Conservation (phyloP, 495 filamentous ascomycete genomes). For the Xylaria palmicola region DNA sequence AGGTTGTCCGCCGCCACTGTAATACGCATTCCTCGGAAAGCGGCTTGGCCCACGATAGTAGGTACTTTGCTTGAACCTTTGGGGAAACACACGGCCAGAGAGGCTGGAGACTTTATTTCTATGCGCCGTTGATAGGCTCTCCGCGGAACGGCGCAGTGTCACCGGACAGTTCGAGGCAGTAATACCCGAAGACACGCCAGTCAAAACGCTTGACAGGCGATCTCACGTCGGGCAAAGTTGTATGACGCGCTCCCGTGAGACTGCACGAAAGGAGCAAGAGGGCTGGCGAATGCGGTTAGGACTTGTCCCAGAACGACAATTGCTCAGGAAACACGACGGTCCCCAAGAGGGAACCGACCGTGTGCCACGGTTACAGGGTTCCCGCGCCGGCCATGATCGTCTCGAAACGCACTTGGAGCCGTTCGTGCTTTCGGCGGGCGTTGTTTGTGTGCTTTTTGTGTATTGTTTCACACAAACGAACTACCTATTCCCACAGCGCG, state of each 20-base stretch:
- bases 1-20: not conserved
- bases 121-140: not conserved
- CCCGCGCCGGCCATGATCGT: slow-evolving; percentile 24
- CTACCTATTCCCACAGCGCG: not conserved
- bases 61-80: not conserved
- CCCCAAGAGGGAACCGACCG: slow-evolving; percentile 21
- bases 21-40: not conserved
- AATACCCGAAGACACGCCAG: slow-evolving; percentile 13
- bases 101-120: not conserved
- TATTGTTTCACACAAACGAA: slow-evolving; percentile 13
- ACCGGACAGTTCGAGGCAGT: slow-evolving; percentile 5
- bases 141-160: slow-evolving; percentile 1
- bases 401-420: slow-evolving; percentile 25
- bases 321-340: slow-evolving; percentile 16
- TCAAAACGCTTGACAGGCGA: not conserved
- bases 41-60: not conserved
- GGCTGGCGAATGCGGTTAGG: slow-evolving; percentile 23
- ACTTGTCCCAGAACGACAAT: slow-evolving; percentile 28
- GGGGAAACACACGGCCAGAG: too few relatives aligned
- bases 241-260: not conserved
- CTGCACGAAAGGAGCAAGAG: slow-evolving; percentile 19
- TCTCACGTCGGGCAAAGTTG: slow-evolving; percentile 2
- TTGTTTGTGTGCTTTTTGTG: not conserved
- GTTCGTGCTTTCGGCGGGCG: not conserved
- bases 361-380: slow-evolving; percentile 27